Base-by-base conservation (phyloP, 2,329 filamentous ascomycete species). In the Epichloe sylvatica region DNA sequence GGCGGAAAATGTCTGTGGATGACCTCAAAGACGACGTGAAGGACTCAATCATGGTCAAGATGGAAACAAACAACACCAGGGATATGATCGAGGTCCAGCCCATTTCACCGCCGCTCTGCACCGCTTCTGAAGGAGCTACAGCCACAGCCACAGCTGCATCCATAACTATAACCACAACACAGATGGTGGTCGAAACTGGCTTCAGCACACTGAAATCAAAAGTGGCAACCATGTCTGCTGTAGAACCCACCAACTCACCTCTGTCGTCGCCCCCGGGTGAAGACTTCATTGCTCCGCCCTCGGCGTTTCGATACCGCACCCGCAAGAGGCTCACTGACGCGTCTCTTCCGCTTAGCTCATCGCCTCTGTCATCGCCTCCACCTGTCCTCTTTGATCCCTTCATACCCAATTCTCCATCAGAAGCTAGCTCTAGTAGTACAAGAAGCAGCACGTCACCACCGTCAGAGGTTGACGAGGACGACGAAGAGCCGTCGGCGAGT, bases 301-400 rank as follows among this genome's bases (percentile, higher is more conserved):
- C 60, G 1, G 52, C 51, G 2, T 58, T 62, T 34, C 55, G 54
- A 53, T 50, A 53, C 42, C 54, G 52, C n/a, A 52, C 49, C 38
- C 56, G 53, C 42, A 54, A 54, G 19, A 58, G 56, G 44, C 49
- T 62, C 9, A 44, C 57, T 23, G 54, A 57, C 30, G 52, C 53
- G 17, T 50, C 46, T 3, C 49, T 63, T 30, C 58, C 60, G 2
- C 57, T 54, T 21, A 70, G 66, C 60, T 79, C 76, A 0, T 78
- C 77, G 1, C 77, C 77, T 0, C 64, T 80, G 12, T 80, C 77
- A 0, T 80, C 77, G 1, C 77, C 77, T 0, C 76, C 76, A 1
- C 70, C 72, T 0, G 59, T 69, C 19, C 63, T 75, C 9, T 77
- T 76, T 49, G 76, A 80, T 46, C 71, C 74, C 0, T 76, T 71